Evolutionary conservation across 2,329 filamentous ascomycete species (phyloP).

Genomic region (Trichoderma pleuroti): DNA sequence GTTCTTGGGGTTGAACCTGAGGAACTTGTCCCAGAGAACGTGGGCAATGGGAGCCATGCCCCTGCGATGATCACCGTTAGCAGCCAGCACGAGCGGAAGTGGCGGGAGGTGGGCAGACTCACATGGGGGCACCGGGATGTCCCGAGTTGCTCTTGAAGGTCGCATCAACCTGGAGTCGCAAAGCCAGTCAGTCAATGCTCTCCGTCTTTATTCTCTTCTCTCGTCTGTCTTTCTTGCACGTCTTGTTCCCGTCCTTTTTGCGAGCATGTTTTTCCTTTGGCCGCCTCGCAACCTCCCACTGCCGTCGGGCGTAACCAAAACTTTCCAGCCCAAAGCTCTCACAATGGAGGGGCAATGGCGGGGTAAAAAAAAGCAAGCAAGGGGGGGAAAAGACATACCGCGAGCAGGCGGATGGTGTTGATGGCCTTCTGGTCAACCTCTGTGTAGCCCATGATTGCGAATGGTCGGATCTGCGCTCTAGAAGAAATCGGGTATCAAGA

Average conservation of each 20-base stretch:
- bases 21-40: slow-evolving; percentile 97
- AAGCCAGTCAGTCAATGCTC: slow-evolving; percentile 26
- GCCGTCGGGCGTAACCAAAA: background rate
- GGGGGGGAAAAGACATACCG: slow-evolving; percentile 60
- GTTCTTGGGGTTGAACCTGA: slow-evolving; percentile 99
- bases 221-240: no score
- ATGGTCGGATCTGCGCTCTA: slow-evolving; percentile 26
- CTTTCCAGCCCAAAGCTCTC: slow-evolving; percentile 6
- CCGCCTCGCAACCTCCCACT: background rate
- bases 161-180: slow-evolving; percentile 77
- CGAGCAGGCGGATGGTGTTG: slow-evolving; percentile 96
- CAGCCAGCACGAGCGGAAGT: slow-evolving; percentile 23
- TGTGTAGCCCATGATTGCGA: slow-evolving; percentile 76
- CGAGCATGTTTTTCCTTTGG: background rate
- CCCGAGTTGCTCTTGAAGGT: slow-evolving; percentile 94
- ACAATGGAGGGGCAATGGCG: slow-evolving; percentile 33
- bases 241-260: background rate
- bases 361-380: slow-evolving; percentile 30
- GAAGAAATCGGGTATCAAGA: slow-evolving; percentile 11
- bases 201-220: background rate
- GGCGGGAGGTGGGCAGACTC: slow-evolving; percentile 35
- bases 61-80: slow-evolving; percentile 39
- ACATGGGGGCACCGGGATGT: slow-evolving; percentile 98
- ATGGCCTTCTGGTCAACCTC: slow-evolving; percentile 87
- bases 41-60: slow-evolving; percentile 91